phyloP scores from a whole-genome alignment of 1,284 basidiomycete genomes.

The Ustilago shanxiensis region DNA sequence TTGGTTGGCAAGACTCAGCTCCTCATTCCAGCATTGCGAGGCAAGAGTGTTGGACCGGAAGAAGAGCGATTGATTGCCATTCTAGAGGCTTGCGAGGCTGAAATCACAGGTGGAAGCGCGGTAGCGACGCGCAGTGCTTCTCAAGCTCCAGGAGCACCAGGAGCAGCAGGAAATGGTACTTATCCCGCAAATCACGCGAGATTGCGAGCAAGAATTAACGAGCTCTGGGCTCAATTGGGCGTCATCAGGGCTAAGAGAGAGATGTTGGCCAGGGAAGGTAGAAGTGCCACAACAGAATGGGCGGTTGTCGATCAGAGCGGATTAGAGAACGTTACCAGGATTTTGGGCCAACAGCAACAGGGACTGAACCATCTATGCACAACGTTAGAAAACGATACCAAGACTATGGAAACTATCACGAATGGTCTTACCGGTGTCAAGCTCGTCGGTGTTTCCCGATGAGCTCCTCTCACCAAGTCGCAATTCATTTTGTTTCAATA shows the following conservation, averaged over 20 bases:
- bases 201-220: constrained; percentile 64
- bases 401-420: constrained; percentile 63
- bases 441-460: constrained; percentile 55
- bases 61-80: constrained; percentile 59
- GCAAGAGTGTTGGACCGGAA: constrained; percentile 54
- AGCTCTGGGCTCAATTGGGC: constrained; percentile 68
- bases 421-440: constrained; percentile 58
- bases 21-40: constrained; percentile 61
- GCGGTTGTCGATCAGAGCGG: constrained; percentile 65
- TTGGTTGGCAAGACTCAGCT: constrained; percentile 51
- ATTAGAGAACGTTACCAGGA: constrained; percentile 61
- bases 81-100: constrained; percentile 64
- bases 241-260: constrained; percentile 62
- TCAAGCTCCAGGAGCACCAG: not conserved
- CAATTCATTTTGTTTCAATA: not conserved
- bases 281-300: constrained; percentile 61
- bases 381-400: constrained; percentile 59
- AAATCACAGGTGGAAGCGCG: constrained; percentile 49
- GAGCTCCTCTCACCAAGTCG: not conserved
- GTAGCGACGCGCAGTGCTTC: constrained; percentile 9
- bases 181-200: constrained; percentile 31
- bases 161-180: not conserved
- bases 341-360: constrained; percentile 63
- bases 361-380: constrained; percentile 64
- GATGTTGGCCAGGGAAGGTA: constrained; percentile 45